These are phyloP conservation scores for Colletotrichum echinochloae DNA, from an alignment of 2,329 filamentous ascomycete genomes.

Conservation along the genomic window DNA sequence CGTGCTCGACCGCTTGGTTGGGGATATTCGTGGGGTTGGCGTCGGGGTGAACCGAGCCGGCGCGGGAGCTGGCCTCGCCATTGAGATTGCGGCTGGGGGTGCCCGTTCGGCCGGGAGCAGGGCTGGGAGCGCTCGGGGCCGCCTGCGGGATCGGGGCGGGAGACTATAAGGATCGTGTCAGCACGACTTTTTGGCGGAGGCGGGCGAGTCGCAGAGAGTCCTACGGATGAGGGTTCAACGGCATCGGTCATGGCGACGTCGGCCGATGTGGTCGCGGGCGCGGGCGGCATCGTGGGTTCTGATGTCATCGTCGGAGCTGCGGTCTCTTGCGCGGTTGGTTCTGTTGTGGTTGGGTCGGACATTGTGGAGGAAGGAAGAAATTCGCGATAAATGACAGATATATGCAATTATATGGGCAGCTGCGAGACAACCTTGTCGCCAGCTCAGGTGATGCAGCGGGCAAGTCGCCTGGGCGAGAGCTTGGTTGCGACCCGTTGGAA, in stretches of 20 bases:
- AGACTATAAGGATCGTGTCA: conserved; percentile 48
- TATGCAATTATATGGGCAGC: neutral
- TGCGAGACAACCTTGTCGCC: neutral
- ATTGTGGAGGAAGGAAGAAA: conserved; percentile 19
- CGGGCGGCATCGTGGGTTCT: conserved; percentile 33
- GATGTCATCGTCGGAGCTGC: conserved; percentile 32
- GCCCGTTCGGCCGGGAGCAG: conserved; percentile 58
- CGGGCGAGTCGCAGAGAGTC: conserved; percentile 25
- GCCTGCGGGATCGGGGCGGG: conserved; percentile 52
- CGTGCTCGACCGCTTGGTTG: conserved; percentile 70
- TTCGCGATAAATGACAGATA: neutral
- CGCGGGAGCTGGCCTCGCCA: conserved; percentile 60
- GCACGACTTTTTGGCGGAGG: neutral
- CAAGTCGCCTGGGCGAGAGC: neutral
- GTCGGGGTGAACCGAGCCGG: conserved; percentile 69
- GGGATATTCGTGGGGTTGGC: conserved; percentile 63
- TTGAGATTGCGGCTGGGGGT: conserved; percentile 57
- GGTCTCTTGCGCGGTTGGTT: conserved; percentile 28
- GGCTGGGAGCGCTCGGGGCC: conserved; percentile 52
- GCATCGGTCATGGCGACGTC: conserved; percentile 59
- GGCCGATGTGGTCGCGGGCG: conserved; percentile 10
- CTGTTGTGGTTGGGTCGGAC: conserved; percentile 30
- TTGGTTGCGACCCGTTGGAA: neutral
- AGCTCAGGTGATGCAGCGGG: conserved; percentile 4
- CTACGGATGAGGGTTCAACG: conserved; percentile 56